Evolutionary conservation across 305 asterid genomes (phyloP).

Genomic region (Fraxinus xanthoxyloides): DNA sequence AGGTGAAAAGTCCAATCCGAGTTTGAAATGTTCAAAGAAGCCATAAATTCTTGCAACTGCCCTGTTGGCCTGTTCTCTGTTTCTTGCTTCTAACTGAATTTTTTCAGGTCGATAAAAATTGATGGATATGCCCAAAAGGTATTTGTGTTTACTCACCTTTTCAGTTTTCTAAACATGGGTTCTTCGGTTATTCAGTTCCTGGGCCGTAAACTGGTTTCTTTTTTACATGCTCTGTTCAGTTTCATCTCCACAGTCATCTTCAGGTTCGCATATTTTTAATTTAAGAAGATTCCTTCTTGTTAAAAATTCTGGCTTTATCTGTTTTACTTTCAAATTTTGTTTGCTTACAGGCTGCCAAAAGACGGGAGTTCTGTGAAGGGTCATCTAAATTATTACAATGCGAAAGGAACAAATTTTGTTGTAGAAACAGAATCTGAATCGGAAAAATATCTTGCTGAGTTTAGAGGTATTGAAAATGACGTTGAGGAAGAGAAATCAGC

Average conservation of each 20-base stretch:
- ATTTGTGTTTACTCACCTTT: slow-evolving; percentile 5
- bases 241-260: slow-evolving; percentile 37
- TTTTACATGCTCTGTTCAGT: slow-evolving; percentile 38
- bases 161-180: slow-evolving; percentile 42
- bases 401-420: slow-evolving; percentile 6
- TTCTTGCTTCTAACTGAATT: slow-evolving; percentile 39
- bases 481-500: slow-evolving; percentile 32
- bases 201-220: slow-evolving; percentile 32
- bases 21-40: slow-evolving; percentile 48
- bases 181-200: slow-evolving; percentile 30
- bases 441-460: slow-evolving; percentile 23
- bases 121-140: slow-evolving; percentile 15
- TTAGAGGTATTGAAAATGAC: slow-evolving; percentile 7
- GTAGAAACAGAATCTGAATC: slow-evolving; percentile 24
- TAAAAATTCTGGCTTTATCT: not conserved
- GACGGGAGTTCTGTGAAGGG: slow-evolving; percentile 19
- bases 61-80: slow-evolving; percentile 16
- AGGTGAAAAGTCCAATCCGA: slow-evolving; percentile 53
- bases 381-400: slow-evolving; percentile 9
- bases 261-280: slow-evolving; percentile 36
- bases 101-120: slow-evolving; percentile 5
- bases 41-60: slow-evolving; percentile 36
- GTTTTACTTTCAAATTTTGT: not conserved
- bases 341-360: slow-evolving; percentile 35
- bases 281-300: not conserved